phyloP scores from a whole-genome alignment of 140 eudicot species.

The Stevia rebaudiana region DNA sequence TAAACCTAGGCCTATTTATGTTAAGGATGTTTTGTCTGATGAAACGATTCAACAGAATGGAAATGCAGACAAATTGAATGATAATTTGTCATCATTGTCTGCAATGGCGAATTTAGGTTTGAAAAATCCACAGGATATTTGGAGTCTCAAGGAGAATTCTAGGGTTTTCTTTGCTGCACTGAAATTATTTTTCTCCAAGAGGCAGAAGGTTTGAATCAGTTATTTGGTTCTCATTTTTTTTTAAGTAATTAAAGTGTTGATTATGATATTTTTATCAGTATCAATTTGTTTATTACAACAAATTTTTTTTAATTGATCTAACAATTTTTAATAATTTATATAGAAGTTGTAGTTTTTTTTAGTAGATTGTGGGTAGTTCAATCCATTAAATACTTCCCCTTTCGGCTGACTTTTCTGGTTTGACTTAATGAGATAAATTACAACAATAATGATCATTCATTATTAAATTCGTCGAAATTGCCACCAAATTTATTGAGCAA shows the following conservation, averaged over 20 bases:
- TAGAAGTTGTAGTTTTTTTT: neutral
- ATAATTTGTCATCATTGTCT: constrained; percentile 51
- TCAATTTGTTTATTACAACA: neutral
- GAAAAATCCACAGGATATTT: constrained; percentile 87
- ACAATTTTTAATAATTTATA: neutral
- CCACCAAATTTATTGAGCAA: neutral
- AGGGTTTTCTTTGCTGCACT: constrained; percentile 70
- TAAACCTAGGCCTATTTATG: constrained; percentile 83
- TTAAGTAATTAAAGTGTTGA: neutral
- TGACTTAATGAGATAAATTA: neutral
- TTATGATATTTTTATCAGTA: neutral
- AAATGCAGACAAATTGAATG: constrained; percentile 32
- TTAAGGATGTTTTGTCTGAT: constrained; percentile 42
- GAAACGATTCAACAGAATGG: constrained; percentile 53
- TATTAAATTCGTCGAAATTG: no score
- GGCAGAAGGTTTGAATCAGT: constrained; percentile 58
- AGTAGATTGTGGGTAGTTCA: neutral
- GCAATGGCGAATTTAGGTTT: constrained; percentile 76
- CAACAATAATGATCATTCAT: no score
- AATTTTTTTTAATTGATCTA: neutral
- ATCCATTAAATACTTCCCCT: neutral
- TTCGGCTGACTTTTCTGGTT: neutral
- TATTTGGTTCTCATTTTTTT: neutral
- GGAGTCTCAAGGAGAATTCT: constrained; percentile 80
- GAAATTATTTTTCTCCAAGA: constrained; percentile 52